Evolutionary conservation across 164 flowering plant species (phyloP).

Genomic region (Tetracentron sinense): DNA sequence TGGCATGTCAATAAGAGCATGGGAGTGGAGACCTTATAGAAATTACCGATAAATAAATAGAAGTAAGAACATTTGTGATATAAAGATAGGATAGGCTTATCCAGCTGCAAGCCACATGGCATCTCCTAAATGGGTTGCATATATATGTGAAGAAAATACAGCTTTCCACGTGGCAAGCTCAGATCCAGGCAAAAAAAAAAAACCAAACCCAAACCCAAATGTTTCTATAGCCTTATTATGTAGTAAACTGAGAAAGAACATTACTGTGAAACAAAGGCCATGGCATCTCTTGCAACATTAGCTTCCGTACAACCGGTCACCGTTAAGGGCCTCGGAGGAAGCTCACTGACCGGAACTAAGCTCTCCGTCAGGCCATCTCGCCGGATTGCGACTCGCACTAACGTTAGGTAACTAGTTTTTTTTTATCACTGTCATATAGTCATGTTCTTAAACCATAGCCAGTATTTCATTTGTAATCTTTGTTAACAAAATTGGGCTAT

Average conservation of each 20-base stretch:
- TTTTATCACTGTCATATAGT: too few relatives aligned
- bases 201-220: slow-evolving; percentile 17
- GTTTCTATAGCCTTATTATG: neutral
- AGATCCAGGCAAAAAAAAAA: slow-evolving; percentile 30
- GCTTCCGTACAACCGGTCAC: slow-evolving; percentile 52
- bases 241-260: neutral
- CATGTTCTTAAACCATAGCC: too few relatives aligned
- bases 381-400: slow-evolving; percentile 35
- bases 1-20: too few relatives aligned
- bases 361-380: slow-evolving; percentile 54
- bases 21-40: too few relatives aligned
- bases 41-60: too few relatives aligned
- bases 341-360: slow-evolving; percentile 62
- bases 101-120: slow-evolving; percentile 43
- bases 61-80: too few relatives aligned
- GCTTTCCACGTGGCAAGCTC: slow-evolving; percentile 42
- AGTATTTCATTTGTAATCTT: neutral
- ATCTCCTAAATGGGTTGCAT: slow-evolving; percentile 24
- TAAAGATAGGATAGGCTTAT: slow-evolving; percentile 42
- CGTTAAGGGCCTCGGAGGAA: slow-evolving; percentile 67
- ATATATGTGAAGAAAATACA: slow-evolving; percentile 28
- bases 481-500: neutral
- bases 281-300: slow-evolving; percentile 68
- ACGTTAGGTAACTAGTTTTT: slow-evolving; percentile 24
- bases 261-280: slow-evolving; percentile 7